Conservation (phyloP, 2,329 filamentous ascomycete species). For the Parascedosporium putredinis region DNA sequence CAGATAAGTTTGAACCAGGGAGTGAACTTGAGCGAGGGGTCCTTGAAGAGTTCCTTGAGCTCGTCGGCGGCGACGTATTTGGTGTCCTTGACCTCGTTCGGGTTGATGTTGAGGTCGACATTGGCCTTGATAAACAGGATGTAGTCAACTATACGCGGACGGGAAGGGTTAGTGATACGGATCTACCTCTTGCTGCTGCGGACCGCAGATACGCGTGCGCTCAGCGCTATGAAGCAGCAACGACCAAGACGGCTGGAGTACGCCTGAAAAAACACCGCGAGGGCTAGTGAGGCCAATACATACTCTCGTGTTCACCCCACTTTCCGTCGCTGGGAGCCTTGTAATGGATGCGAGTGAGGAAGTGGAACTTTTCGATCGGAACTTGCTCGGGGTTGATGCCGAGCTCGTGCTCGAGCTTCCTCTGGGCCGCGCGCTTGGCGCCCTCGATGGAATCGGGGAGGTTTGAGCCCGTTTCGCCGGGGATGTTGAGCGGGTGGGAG, state of each 20-base stretch:
- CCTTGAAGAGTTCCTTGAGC: slow-evolving; percentile 75
- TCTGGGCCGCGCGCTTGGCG: slow-evolving; percentile 82
- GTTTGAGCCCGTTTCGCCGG: slow-evolving; percentile 78
- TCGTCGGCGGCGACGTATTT: slow-evolving; percentile 75
- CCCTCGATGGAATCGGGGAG: slow-evolving; percentile 72
- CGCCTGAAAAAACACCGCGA: neutral
- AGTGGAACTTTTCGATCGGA: slow-evolving; percentile 81
- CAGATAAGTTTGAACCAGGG: slow-evolving; percentile 99
- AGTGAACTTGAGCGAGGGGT: slow-evolving; percentile 75
- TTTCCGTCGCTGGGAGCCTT: slow-evolving; percentile 93
- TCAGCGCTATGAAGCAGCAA: too few relatives aligned
- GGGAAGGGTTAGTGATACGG: slow-evolving; percentile 12
- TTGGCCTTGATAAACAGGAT: slow-evolving; percentile 96
- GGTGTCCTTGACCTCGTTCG: slow-evolving; percentile 80
- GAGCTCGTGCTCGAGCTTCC: slow-evolving; percentile 90
- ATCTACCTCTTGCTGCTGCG: too few relatives aligned
- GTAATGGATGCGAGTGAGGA: slow-evolving; percentile 95
- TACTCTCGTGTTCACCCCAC: slow-evolving; percentile 98
- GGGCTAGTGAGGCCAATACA: slow-evolving; percentile 23
- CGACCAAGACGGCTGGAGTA: too few relatives aligned
- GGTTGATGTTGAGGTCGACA: slow-evolving; percentile 71
- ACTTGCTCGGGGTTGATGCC: slow-evolving; percentile 86
- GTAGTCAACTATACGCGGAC: slow-evolving; percentile 66
- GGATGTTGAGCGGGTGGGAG: slow-evolving; percentile 87
- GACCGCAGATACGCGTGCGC: too few relatives aligned